Evolutionary conservation across 768 basidiomycete genomes (phyloP).

Genomic region (Pisolithus microcarpus): DNA sequence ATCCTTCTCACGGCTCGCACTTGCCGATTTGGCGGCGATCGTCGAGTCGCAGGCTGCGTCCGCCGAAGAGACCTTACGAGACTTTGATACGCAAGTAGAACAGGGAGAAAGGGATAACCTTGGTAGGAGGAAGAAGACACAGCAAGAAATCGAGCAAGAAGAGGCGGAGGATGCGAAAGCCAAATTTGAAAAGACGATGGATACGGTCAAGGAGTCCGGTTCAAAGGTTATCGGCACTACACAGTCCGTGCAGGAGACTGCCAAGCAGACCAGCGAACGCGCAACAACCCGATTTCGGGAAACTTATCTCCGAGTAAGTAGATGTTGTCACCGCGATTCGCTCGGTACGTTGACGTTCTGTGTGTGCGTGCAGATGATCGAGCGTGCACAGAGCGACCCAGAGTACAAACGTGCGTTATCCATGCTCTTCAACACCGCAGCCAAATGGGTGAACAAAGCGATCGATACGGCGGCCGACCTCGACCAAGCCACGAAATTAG

Average conservation of each 20-base stretch:
- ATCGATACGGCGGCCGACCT: constrained; percentile 43
- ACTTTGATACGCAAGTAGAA: constrained; percentile 52
- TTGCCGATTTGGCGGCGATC: constrained; percentile 60
- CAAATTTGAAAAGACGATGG: constrained; percentile 63
- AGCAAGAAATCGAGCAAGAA: constrained; percentile 35
- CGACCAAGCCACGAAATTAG: constrained; percentile 39
- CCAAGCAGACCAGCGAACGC: constrained; percentile 39
- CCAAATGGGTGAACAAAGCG: constrained; percentile 49
- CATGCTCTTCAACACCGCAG: constrained; percentile 48
- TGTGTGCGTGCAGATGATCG: constrained; percentile 42
- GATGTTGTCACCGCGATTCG: neutral
- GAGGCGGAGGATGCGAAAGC: constrained; percentile 45
- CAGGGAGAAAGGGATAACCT: constrained; percentile 51
- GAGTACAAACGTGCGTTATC: constrained; percentile 51
- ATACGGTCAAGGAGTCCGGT: constrained; percentile 52
- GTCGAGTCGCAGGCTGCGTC: constrained; percentile 44
- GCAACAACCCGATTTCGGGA: constrained; percentile 39
- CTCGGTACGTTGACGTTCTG: neutral
- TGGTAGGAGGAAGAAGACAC: constrained; percentile 45
- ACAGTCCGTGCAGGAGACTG: constrained; percentile 36
- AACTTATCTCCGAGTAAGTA: constrained; percentile 45
- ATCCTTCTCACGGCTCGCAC: constrained; percentile 54
- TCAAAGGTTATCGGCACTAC: constrained; percentile 48
- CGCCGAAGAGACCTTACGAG: constrained; percentile 47
- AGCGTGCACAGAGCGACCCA: constrained; percentile 56